Percentiles rank a stretch among this genome's conserved stretches.
Evolutionary conservation across 257 asterid genomes (phyloP).

Genomic region (Solanum paucissectum): DNA sequence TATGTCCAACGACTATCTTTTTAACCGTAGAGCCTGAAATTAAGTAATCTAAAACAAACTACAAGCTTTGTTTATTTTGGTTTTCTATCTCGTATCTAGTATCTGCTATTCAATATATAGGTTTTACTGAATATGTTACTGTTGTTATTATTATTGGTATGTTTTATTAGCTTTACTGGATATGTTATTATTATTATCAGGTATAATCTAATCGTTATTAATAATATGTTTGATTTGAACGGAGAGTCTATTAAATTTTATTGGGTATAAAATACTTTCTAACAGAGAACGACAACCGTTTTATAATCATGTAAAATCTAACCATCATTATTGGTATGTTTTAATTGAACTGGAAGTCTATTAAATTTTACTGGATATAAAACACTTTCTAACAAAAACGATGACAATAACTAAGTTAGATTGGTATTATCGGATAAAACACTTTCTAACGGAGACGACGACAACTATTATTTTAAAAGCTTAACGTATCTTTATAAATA

Average conservation of each 20-base stretch:
- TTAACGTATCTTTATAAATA: background rate
- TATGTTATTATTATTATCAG: background rate
- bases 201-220: background rate
- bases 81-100: background rate
- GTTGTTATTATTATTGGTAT: no score
- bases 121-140: no score
- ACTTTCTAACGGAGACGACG: background rate
- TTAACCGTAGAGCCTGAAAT: background rate
- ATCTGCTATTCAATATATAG: no score
- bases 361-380: background rate
- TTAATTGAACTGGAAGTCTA: background rate
- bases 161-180: background rate
- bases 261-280: background rate
- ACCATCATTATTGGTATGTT: background rate
- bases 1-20: background rate
- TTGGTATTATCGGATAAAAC: background rate
- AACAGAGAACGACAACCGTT: no score
- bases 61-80: background rate
- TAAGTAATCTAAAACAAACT: background rate
- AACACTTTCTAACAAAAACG: no score
- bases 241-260: background rate
- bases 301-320: background rate
- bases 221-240: background rate
- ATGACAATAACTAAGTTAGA: background rate
- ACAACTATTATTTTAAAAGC: background rate